Percentiles rank a stretch among this genome's conserved stretches.
phyloP scores from a whole-genome alignment of 495 filamentous ascomycete species.

The Tuber borchii region DNA sequence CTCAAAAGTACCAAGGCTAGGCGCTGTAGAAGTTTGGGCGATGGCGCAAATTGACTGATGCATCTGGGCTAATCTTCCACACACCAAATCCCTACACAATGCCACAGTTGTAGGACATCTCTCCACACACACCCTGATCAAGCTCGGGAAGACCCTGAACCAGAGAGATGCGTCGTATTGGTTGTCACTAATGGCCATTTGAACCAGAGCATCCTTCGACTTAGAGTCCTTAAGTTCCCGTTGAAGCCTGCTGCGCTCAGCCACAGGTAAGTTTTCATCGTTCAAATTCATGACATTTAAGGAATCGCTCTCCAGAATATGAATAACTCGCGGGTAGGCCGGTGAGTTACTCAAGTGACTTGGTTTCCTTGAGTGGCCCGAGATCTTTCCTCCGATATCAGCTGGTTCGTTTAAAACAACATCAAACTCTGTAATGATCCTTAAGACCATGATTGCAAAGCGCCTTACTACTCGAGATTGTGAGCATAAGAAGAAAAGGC shows the following conservation, averaged over 20 bases:
- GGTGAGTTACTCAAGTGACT: conserved; percentile 39
- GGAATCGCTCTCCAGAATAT: conserved; percentile 84
- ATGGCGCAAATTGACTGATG: conserved; percentile 71
- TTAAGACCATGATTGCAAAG: conserved; percentile 85
- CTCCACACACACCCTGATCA: conserved; percentile 84
- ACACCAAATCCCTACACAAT: conserved; percentile 83
- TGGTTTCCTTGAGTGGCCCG: conserved; percentile 39
- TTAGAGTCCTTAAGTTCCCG: conserved; percentile 81
- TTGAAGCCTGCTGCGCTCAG: conserved; percentile 85
- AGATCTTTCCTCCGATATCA: conserved; percentile 49
- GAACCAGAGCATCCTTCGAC: conserved; percentile 76
- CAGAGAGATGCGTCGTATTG: conserved; percentile 91
- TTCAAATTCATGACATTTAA: conserved; percentile 83
- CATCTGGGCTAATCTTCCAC: conserved; percentile 84
- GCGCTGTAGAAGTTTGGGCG: conserved; percentile 63
- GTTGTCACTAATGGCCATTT: conserved; percentile 91
- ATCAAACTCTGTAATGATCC: conserved; percentile 90
- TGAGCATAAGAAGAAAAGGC: conserved; percentile 96
- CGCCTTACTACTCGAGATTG: conserved; percentile 82
- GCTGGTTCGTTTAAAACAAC: conserved; percentile 64
- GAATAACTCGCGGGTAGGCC: conserved; percentile 59
- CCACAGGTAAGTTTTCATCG: conserved; percentile 84
- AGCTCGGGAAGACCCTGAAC: conserved; percentile 96
- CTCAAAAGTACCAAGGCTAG: conserved; percentile 56
- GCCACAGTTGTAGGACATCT: conserved; percentile 84